phyloP scores from a whole-genome alignment of 257 asterid genomes.

The Forsythia viridissima region DNA sequence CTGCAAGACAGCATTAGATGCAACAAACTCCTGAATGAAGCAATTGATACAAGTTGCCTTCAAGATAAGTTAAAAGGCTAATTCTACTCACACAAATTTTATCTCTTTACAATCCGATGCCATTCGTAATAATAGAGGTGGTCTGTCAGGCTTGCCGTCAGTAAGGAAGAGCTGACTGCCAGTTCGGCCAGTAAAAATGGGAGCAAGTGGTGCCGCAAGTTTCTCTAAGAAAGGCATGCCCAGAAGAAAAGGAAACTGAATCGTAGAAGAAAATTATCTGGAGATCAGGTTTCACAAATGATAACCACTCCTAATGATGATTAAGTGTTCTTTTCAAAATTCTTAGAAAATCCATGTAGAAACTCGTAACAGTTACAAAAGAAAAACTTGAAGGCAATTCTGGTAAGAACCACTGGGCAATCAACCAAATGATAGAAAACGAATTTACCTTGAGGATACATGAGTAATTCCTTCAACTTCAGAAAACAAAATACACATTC shows the following conservation, averaged over 20 bases:
- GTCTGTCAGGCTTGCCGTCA: constrained; percentile 65
- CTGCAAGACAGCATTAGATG: constrained; percentile 44
- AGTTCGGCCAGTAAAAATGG: constrained; percentile 64
- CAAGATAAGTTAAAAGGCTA: constrained; percentile 11
- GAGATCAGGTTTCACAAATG: constrained; percentile 47
- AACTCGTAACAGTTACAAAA: not conserved
- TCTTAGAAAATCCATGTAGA: not conserved
- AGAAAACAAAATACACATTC: not conserved
- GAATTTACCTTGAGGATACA: not conserved
- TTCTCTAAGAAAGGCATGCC: constrained; percentile 84
- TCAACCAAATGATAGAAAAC: not conserved
- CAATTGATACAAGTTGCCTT: constrained; percentile 14
- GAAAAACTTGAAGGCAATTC: not conserved
- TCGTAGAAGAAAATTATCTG: constrained; percentile 43
- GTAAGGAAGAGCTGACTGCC: constrained; percentile 83
- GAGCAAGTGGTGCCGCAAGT: constrained; percentile 89
- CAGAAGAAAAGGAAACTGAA: constrained; percentile 89
- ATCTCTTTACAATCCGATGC: constrained; percentile 81
- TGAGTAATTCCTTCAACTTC: not conserved
- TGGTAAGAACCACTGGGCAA: not conserved
- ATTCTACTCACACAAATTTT: constrained; percentile 64
- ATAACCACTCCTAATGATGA: constrained; percentile 15
- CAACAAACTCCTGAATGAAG: constrained; percentile 18
- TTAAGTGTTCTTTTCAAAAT: not conserved
- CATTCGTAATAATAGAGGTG: constrained; percentile 84